A percentile compares a stretch with the other conserved stretches of the same genome.
Evolutionary conservation across 306 rosid genomes (phyloP).

Genomic region (Castanospermum australe): DNA sequence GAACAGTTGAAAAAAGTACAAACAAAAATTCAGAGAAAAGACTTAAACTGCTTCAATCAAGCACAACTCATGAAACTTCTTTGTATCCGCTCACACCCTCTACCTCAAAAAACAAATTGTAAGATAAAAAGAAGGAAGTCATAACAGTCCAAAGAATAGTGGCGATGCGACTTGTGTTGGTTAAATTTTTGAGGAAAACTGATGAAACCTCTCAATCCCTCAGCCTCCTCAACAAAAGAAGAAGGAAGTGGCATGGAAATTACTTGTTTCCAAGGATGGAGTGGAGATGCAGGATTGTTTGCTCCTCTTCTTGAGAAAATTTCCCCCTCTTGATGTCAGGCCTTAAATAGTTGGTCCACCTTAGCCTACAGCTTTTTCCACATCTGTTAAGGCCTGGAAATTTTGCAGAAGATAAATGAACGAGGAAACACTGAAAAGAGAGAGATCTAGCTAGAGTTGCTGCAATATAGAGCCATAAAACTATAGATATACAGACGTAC

Average conservation of each 20-base stretch:
- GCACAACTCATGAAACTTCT: not conserved
- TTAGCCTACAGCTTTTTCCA: constrained; percentile 86
- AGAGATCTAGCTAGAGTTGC: not conserved
- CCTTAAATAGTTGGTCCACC: constrained; percentile 91
- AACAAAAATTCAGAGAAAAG: not conserved
- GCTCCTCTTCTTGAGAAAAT: constrained; percentile 83
- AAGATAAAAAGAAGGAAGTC: not conserved
- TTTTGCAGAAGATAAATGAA: not conserved
- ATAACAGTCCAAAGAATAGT: not conserved
- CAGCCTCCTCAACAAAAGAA: not conserved
- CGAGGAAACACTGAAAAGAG: not conserved
- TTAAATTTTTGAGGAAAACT: not conserved
- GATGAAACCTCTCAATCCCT: not conserved
- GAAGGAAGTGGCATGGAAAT: not conserved
- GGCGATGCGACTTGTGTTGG: not conserved
- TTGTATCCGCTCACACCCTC: not conserved
- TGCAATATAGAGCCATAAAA: not conserved
- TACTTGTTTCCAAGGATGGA: constrained; percentile 92
- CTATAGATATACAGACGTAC: constrained; percentile 28
- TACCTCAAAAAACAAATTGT: not conserved
- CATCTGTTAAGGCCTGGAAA: constrained; percentile 78
- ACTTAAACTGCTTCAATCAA: not conserved
- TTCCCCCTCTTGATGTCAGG: constrained; percentile 91
- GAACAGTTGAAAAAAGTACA: not conserved
- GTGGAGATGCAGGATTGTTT: constrained; percentile 83